A percentile compares a stretch with the other conserved stretches of the same genome.
Evolutionary conservation across 148 eudicot genomes (phyloP).

Genomic region (Diospyros lotus): DNA sequence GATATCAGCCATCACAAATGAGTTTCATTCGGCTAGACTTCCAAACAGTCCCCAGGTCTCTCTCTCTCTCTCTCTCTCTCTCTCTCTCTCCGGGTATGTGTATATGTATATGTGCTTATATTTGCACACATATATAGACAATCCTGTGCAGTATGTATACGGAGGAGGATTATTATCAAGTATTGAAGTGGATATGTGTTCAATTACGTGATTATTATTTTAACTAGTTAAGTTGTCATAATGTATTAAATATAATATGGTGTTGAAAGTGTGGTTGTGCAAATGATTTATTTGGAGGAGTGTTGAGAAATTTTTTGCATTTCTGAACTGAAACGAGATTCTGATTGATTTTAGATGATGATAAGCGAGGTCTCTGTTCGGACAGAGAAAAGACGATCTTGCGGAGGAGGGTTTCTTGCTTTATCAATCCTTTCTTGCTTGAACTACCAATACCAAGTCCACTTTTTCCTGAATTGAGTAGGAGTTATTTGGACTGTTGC

Average conservation of each 20-base stretch:
- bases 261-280: neutral
- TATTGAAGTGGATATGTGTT: neutral
- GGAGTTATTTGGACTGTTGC: neutral
- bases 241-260: neutral
- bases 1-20: constrained; percentile 25
- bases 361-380: neutral
- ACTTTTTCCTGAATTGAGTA: neutral
- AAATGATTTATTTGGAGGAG: neutral
- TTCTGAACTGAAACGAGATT: neutral
- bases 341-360: neutral
- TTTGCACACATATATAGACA: neutral
- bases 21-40: constrained; percentile 18
- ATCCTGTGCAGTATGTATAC: neutral
- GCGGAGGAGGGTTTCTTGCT: neutral
- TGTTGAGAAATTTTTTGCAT: neutral
- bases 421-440: neutral
- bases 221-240: neutral
- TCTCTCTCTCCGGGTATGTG: neutral
- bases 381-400: neutral
- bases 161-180: neutral
- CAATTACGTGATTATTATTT: constrained; percentile 5
- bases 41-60: constrained; percentile 36
- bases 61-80: constrained; percentile 2
- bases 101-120: too few species aligned
- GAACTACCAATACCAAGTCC: neutral